Conservation (phyloP, 441 rosid genomes). For the Flueggea neowawraea region DNA sequence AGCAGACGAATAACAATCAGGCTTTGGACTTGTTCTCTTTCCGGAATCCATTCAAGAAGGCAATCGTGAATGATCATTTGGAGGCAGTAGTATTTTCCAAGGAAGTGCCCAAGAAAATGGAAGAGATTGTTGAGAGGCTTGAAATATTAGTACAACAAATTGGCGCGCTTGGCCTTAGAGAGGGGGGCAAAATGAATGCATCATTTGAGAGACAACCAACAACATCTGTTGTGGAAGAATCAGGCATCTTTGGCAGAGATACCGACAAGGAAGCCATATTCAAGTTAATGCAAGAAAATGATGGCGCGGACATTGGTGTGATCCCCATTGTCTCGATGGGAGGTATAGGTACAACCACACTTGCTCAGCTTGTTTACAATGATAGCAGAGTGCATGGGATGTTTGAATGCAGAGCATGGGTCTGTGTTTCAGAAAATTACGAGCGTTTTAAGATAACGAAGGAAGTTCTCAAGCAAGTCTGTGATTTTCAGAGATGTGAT, state of each 20-base stretch:
- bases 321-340: neutral
- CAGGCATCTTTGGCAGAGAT: neutral
- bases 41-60: too few species aligned
- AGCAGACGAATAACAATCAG: too few species aligned
- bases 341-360: neutral
- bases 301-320: neutral
- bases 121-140: conserved; percentile 9
- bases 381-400: neutral
- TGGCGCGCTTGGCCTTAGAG: conserved; percentile 8
- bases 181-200: neutral
- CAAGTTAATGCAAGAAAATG: neutral
- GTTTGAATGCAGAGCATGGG: neutral
- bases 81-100: too few species aligned
- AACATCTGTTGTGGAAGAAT: conserved; percentile 10
- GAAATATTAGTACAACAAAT: conserved; percentile 8
- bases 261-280: too few species aligned
- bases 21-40: too few species aligned
- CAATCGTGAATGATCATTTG: too few species aligned
- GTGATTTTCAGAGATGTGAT: neutral
- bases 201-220: conserved; percentile 1
- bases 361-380: neutral
- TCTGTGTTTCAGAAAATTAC: conserved; percentile 3
- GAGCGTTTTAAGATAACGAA: conserved; percentile 6
- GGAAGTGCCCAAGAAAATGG: neutral
- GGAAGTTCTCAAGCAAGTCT: neutral